These are phyloP conservation scores for Metschnikowia corniflorae DNA, from an alignment of 805 yeast species.

Conservation along the genomic window DNA sequence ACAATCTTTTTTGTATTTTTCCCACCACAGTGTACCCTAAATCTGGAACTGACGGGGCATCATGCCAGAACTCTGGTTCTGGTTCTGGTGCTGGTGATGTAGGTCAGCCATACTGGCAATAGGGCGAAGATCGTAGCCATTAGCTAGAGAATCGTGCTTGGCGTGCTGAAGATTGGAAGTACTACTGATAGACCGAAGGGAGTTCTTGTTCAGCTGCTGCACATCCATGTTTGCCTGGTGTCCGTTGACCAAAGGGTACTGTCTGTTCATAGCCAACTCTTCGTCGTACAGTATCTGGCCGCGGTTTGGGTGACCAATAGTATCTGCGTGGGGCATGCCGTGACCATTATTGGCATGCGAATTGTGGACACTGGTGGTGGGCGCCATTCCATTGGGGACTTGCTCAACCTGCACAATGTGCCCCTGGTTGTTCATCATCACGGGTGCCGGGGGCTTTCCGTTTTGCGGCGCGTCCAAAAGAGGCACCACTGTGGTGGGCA, in stretches of 20 bases:
- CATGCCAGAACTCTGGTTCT: conserved; percentile 3
- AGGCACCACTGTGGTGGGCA: conserved; percentile 28
- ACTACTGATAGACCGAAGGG: conserved; percentile 28
- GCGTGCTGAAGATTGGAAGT: conserved; percentile 30
- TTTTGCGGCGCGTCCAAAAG: neutral
- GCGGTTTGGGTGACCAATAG: conserved; percentile 11
- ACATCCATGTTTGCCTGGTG: conserved; percentile 2
- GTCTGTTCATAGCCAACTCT: conserved; percentile 11
- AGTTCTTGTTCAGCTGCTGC: conserved; percentile 10
- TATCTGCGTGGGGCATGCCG: conserved; percentile 5
- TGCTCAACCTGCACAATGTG: conserved; percentile 2
- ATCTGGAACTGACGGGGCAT: conserved; percentile 12
- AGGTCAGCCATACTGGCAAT: conserved; percentile 19
- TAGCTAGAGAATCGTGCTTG: conserved; percentile 6
- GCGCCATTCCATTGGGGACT: conserved; percentile 1
- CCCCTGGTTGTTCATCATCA: conserved; percentile 5
- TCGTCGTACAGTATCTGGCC: conserved; percentile 9
- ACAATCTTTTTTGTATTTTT: too few relatives aligned
- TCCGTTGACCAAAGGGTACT: conserved; percentile 4
- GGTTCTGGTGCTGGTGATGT: conserved; percentile 9
- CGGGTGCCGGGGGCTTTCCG: neutral
- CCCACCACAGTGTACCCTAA: too few relatives aligned
- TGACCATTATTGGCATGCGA: conserved; percentile 2
- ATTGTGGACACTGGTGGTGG: conserved; percentile 1
- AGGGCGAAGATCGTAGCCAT: conserved; percentile 13